Evolutionary conservation across 768 basidiomycete species (phyloP).

Genomic region (Boletus pseudopeckii): DNA sequence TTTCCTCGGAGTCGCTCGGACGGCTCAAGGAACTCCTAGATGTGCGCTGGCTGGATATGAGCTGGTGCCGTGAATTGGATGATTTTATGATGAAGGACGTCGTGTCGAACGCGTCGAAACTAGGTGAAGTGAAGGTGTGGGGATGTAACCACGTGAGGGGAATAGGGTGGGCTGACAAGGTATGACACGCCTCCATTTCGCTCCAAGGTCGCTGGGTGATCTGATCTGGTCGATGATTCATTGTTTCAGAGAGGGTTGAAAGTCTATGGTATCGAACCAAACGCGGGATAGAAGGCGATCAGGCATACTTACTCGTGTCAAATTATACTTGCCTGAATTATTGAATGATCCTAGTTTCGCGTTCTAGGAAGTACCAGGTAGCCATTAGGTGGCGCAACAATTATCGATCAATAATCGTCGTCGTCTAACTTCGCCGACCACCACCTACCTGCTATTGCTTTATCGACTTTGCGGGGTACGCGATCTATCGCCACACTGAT

Average conservation of each 20-base stretch:
- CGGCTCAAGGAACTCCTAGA: slow-evolving; percentile 35
- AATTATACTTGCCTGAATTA: neutral
- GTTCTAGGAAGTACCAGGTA: neutral
- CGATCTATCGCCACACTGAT: neutral
- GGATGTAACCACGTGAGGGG: slow-evolving; percentile 50
- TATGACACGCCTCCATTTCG: slow-evolving; percentile 19
- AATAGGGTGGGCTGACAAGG: slow-evolving; percentile 44
- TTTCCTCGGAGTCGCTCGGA: slow-evolving; percentile 46
- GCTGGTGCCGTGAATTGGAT: slow-evolving; percentile 81
- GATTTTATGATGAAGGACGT: slow-evolving; percentile 78
- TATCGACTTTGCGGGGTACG: neutral
- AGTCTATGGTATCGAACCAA: slow-evolving; percentile 42
- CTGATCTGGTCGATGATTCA: neutral
- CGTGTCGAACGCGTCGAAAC: slow-evolving; percentile 41
- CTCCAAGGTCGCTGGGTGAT: neutral
- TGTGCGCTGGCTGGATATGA: slow-evolving; percentile 66
- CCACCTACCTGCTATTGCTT: neutral
- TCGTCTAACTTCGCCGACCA: neutral
- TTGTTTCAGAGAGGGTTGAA: slow-evolving; percentile 24
- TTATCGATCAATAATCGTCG: neutral
- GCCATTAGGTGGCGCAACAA: neutral
- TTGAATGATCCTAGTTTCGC: neutral
- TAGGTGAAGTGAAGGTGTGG: slow-evolving; percentile 50
- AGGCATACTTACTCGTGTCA: neutral
- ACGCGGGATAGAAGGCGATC: slow-evolving; percentile 12